These are phyloP conservation scores for Gardenia jasminoides DNA, from an alignment of 257 asterid species.

Conservation along the genomic window DNA sequence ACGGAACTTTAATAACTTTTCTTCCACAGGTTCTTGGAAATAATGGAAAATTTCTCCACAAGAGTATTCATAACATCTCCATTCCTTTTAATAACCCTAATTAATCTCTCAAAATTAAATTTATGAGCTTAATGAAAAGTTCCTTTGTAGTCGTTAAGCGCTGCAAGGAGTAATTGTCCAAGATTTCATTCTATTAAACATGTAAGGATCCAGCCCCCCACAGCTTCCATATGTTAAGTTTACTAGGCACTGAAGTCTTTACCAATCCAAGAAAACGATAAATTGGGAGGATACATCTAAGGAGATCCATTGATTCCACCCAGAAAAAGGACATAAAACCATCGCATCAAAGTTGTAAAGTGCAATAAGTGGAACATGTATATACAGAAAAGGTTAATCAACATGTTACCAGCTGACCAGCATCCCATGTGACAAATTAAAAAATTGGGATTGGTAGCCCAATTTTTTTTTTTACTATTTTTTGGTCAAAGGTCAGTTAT, in stretches of 20 bases:
- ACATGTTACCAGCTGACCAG: constrained; percentile 2
- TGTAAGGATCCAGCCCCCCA: too few species aligned
- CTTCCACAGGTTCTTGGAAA: neutral
- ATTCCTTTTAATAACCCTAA: neutral
- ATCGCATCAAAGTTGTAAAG: too few species aligned
- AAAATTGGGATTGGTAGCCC: too few species aligned
- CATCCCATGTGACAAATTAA: constrained; percentile 5
- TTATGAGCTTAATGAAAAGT: neutral
- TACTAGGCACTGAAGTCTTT: neutral
- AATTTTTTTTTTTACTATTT: too few species aligned
- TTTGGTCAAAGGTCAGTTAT: too few species aligned
- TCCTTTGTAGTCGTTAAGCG: too few species aligned
- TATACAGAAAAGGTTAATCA: neutral
- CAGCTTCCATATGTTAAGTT: neutral
- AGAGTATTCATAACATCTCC: neutral
- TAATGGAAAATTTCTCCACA: neutral
- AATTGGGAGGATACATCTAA: neutral
- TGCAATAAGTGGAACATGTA: neutral
- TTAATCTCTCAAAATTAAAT: neutral
- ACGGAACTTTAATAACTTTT: neutral
- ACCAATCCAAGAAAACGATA: neutral
- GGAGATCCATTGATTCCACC: too few species aligned
- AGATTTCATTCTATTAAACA: too few species aligned
- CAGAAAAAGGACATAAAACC: too few species aligned
- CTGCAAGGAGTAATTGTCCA: neutral